Evolutionary conservation across 345 rosid species (phyloP), one percentile per base, ranked within the genome.

Genomic region (Gossypioides kirkii): DNA sequence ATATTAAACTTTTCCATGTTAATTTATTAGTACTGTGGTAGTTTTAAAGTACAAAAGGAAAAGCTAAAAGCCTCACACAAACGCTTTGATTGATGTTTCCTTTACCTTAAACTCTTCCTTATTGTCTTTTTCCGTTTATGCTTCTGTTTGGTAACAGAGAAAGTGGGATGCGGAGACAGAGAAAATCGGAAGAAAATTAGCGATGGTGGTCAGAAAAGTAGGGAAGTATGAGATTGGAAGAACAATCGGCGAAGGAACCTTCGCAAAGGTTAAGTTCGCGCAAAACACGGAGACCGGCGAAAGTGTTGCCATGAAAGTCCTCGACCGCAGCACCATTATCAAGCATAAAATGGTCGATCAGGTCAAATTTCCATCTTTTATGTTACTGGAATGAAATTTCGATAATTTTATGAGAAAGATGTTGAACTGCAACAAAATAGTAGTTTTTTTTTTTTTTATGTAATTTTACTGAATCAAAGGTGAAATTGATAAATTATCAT

Each of bases 241-340:
- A 74, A 94, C 98, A 6, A 88, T 94, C 72, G 98, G 98, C 10
- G 98, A 92, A 85, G 98, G 98, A 43, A 94, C 97, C 56, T 94
- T 89, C 76, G 98, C 98, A 1, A 94, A 94, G 82, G 98, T 94
- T 6, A 94, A 89, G 89, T 94, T 92, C 77, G 97, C 98, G 20
- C 98, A 92, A 77, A 94, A 94, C 82, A 94, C 98, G 2, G 98
- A 94, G 86, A 90, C 98, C 18, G 97, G 98, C 11, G 97, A 92
- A 82, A 94, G 98, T 77, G 98, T 92, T n/a, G 97, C 98, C 81
- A 87, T 92, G 97, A 94, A 94, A 82, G 82, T 92, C 47, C 86
- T 94, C 47, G 97, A 94, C 84, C 93, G 97, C 32, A 85, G 78
- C 79, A 85, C 92, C 72, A 94, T 94, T 76, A 77, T 94, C 87